Base-by-base conservation (phyloP, 306 rosid genomes). In the Prosopis cineraria region DNA sequence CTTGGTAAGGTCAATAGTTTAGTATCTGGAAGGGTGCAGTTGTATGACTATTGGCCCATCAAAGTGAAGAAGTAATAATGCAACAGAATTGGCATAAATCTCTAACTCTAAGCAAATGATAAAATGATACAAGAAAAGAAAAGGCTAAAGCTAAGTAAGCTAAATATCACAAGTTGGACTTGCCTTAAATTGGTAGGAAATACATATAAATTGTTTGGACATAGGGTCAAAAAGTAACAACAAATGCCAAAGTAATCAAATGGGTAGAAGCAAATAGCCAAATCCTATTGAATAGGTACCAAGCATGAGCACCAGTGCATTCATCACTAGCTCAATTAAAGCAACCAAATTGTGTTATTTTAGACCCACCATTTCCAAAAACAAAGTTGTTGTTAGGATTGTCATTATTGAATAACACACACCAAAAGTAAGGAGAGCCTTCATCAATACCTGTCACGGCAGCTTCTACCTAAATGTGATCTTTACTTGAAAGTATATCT, bases 341-440 rank as follows among this genome's bases (percentile, higher is more conserved):
- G 93, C 98, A 95, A 19, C 95, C 97, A 0, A 95, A 92, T 40
- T 72, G 83, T 17, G 93, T 79, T 45, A 72, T 10, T 65, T 88
- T 92, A 33, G 89, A 88, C 73, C 52, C 91, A 68, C 97, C 97
- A 62, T 78, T 85, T 80, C 89, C 94, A 3, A 89, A 79, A 48
- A 84, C 80, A 76, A 92, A 94, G 87, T 84, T 92, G 72, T 84
- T 85, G 48, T 84, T 90, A 19, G 80, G 45, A 52, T 85, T 88
- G 67, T 97, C 97, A 68, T 70, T 74, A 85, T 97, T 89, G 79
- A 94, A 94, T 86, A 94, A 45, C 52, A 94, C 95, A 77, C 97
- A 94, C 98, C 98, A 94, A 85, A 90, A 94, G 78, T 90, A 92
- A 41, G 97, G 92, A 71, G 90, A 80, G 1, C 93, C 95, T 6